A percentile compares a stretch with the other conserved stretches of the same genome.
phyloP scores from a whole-genome alignment of 1,139 yeast species.

The Kodamaea fungicola region DNA sequence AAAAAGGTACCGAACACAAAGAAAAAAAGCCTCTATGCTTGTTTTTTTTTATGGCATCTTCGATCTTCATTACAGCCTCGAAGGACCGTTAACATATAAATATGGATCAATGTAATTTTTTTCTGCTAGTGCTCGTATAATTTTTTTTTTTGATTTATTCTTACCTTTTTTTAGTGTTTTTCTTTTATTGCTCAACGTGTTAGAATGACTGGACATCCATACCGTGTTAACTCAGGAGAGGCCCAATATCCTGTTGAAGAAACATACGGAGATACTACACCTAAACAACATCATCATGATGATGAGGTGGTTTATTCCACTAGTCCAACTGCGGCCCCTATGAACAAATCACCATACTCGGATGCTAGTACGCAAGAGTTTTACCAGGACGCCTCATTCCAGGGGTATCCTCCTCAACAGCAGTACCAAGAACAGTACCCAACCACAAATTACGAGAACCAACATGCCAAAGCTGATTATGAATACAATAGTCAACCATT shows the following conservation, averaged over 20 bases:
- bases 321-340: background rate
- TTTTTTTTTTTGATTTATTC: background rate
- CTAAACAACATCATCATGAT: background rate
- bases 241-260: constrained; percentile 27
- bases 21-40: too few relatives aligned
- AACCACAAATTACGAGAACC: background rate
- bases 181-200: background rate
- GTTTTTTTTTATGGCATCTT: too few relatives aligned
- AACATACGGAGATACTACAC: background rate
- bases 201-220: background rate
- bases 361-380: background rate
- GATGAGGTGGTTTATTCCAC: background rate
- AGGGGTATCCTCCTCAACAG: background rate
- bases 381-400: background rate
- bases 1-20: too few relatives aligned
- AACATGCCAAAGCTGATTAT: background rate
- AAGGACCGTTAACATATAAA: too few relatives aligned
- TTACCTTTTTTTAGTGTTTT: background rate
- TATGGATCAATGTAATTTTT: background rate
- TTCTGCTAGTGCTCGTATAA: background rate
- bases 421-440: background rate
- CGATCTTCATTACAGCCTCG: too few relatives aligned
- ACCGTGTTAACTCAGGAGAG: background rate
- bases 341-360: background rate
- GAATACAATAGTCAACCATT: background rate